These are phyloP conservation scores for Polyplosphaeria fusca DNA, from an alignment of 495 filamentous ascomycete species.

Conservation along the genomic window DNA sequence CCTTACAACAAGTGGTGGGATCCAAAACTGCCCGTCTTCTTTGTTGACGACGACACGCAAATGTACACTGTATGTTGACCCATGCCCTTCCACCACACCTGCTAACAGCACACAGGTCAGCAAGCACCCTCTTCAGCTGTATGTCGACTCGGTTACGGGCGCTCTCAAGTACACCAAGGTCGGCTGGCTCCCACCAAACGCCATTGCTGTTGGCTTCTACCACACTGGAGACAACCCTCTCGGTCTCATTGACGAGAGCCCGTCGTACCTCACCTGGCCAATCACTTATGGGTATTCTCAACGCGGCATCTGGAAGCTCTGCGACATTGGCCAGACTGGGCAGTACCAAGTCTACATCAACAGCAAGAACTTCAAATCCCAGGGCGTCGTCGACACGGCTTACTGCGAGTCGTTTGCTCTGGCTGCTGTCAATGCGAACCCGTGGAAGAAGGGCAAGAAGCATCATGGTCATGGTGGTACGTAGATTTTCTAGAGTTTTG, in stretches of 20 bases:
- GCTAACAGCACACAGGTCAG: conserved; percentile 7
- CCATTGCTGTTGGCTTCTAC: conserved; percentile 12
- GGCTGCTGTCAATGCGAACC: conserved; percentile 21
- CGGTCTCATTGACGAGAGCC: background rate
- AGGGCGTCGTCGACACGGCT: background rate
- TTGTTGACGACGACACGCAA: conserved; percentile 26
- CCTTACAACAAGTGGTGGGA: conserved; percentile 17
- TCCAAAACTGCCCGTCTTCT: conserved; percentile 3
- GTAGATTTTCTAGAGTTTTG: too few species aligned
- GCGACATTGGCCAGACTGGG: background rate
- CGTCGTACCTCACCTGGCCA: conserved; percentile 19
- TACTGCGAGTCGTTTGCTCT: background rate
- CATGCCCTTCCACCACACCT: background rate
- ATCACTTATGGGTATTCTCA: conserved; percentile 2
- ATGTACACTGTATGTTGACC: conserved; percentile 12
- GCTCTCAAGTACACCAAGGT: conserved; percentile 13
- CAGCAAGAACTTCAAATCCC: conserved; percentile 2
- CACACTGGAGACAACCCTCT: conserved; percentile 17
- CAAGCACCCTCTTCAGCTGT: conserved; percentile 18
- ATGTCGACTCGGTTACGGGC: conserved; percentile 6
- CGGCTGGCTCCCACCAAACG: conserved; percentile 17
- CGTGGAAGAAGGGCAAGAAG: conserved; percentile 15
- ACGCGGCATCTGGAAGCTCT: background rate
- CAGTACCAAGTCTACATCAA: conserved; percentile 19
- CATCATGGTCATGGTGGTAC: background rate